These are phyloP conservation scores for Tylopilus plumbeoviolaceoides DNA, from an alignment of 768 basidiomycete species.

Conservation along the genomic window DNA sequence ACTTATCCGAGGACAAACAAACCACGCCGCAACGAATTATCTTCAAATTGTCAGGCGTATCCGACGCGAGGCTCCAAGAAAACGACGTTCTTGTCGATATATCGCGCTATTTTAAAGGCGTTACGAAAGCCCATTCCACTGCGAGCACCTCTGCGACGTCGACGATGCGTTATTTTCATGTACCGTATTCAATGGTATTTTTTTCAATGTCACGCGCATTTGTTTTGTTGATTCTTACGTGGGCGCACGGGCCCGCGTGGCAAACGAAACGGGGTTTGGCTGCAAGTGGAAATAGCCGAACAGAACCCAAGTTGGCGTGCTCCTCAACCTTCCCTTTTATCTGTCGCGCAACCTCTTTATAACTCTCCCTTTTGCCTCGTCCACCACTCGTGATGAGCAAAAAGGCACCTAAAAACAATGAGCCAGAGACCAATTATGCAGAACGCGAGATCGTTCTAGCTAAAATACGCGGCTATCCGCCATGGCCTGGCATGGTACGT, in stretches of 20 bases:
- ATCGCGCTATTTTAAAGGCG: conserved; percentile 10
- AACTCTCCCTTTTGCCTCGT: conserved; percentile 15
- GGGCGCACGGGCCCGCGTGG: conserved; percentile 38
- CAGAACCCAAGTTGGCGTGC: conserved; percentile 37
- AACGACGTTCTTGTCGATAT: not conserved
- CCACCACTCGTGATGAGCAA: conserved; percentile 40
- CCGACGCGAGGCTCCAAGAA: not conserved
- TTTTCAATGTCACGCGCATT: conserved; percentile 28
- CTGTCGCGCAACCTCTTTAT: conserved; percentile 29
- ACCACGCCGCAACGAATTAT: conserved; percentile 17
- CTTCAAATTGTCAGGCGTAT: conserved; percentile 11
- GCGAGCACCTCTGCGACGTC: conserved; percentile 18
- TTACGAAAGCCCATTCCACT: conserved; percentile 11
- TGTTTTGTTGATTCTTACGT: conserved; percentile 36
- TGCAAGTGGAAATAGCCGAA: conserved; percentile 38
- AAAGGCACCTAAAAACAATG: conserved; percentile 43
- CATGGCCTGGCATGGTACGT: conserved; percentile 94
- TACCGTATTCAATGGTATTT: conserved; percentile 30
- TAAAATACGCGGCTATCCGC: conserved; percentile 90
- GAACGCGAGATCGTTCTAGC: conserved; percentile 84
- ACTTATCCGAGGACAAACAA: conserved; percentile 33
- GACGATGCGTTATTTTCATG: conserved; percentile 25
- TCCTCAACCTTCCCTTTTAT: conserved; percentile 40
- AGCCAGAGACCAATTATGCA: conserved; percentile 50
- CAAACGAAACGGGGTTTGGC: conserved; percentile 37